Evolutionary conservation across 352 stramenopile species (phyloP).

Genomic region (Aphanomyces stellatus): DNA sequence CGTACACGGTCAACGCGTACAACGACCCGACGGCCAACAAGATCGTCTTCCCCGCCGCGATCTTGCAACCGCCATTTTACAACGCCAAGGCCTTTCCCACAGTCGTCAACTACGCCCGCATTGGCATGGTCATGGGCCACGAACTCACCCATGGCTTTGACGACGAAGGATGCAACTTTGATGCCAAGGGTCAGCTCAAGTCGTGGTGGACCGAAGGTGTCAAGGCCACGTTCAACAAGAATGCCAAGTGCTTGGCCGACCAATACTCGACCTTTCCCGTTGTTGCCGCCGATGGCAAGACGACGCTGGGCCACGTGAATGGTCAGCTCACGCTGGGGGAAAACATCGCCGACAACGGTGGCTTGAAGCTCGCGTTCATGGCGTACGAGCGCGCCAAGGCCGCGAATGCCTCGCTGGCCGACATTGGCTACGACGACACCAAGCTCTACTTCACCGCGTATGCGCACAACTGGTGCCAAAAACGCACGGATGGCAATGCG

Average conservation of each 20-base stretch:
- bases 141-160: conserved; percentile 93
- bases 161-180: conserved; percentile 85
- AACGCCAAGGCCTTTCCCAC: conserved; percentile 57
- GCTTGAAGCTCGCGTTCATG: conserved; percentile 71
- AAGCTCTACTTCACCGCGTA: conserved; percentile 65
- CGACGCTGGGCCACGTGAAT: conserved; percentile 59
- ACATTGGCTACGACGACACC: conserved; percentile 25
- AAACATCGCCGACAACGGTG: conserved; percentile 89
- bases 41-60: conserved; percentile 90
- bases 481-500: conserved; percentile 31
- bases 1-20: conserved; percentile 87
- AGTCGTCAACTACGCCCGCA: conserved; percentile 86
- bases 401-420: background rate
- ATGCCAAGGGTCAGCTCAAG: conserved; percentile 60
- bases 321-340: conserved; percentile 86
- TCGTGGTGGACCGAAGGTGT: too few relatives aligned
- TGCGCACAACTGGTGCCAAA: conserved; percentile 61
- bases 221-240: conserved; percentile 35
- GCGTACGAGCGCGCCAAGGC: conserved; percentile 54
- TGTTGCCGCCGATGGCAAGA: conserved; percentile 25
- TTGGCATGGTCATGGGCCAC: conserved; percentile 89
- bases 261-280: conserved; percentile 57
- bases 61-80: conserved; percentile 60
- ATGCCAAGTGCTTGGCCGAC: conserved; percentile 39
- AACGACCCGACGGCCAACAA: conserved; percentile 63